phyloP scores from a whole-genome alignment of 2,329 filamentous ascomycete species.

The Raffaelea albimanens region DNA sequence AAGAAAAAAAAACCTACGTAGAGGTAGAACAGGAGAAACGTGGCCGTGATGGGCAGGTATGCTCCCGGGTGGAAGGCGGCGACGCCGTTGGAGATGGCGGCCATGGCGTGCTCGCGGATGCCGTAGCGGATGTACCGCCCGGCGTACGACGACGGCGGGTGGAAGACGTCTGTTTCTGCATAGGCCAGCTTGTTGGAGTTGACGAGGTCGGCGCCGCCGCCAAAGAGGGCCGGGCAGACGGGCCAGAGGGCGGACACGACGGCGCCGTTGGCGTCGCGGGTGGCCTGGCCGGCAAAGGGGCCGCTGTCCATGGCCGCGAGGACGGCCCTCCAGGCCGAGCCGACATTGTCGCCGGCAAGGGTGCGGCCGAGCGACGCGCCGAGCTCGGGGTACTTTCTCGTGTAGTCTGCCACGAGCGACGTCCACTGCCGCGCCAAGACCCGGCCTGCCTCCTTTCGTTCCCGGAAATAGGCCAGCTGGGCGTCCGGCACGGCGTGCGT shows the following conservation, averaged over 20 bases:
- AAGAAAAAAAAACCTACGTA: conserved; percentile 24
- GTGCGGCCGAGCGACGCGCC: conserved; percentile 31
- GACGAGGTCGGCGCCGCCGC: background rate
- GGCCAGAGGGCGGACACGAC: background rate
- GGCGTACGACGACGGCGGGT: conserved; percentile 19
- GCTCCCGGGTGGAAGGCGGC: conserved; percentile 43
- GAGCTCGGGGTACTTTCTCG: conserved; percentile 15
- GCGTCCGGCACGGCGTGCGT: conserved; percentile 34
- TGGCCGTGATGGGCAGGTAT: conserved; percentile 42
- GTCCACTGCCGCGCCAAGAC: conserved; percentile 38
- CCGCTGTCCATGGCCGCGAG: conserved; percentile 29
- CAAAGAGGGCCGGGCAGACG: background rate
- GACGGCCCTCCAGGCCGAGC: conserved; percentile 36
- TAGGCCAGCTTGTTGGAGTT: conserved; percentile 4
- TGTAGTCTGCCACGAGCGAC: conserved; percentile 18
- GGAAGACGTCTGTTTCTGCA: conserved; percentile 6
- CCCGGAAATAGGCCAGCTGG: conserved; percentile 42
- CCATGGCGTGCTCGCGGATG: conserved; percentile 54
- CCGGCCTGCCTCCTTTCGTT: conserved; percentile 34
- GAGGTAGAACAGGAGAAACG: conserved; percentile 48
- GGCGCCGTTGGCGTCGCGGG: background rate
- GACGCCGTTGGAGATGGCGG: conserved; percentile 45
- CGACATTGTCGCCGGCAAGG: conserved; percentile 37
- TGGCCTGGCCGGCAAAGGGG: background rate
- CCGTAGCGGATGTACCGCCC: conserved; percentile 52